Evolutionary conservation across 2,329 filamentous ascomycete genomes (phyloP), one percentile per base, ranked within the genome.

Genomic region (Fusarium redolens): DNA sequence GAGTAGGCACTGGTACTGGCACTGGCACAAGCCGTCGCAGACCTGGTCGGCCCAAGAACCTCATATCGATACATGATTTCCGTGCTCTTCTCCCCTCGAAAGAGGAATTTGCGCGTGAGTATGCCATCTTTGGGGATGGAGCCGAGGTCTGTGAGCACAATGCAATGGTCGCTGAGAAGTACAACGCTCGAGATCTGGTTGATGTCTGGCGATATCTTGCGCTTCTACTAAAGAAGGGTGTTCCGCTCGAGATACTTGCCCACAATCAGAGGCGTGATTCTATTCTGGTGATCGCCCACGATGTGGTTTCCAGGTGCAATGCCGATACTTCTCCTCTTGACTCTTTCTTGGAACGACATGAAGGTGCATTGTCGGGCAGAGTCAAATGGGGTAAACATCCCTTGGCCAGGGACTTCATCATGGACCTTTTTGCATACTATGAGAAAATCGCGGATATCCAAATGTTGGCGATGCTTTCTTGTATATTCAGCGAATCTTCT

Each of bases 101-200:
- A 80, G 88, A 88, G 66, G 87, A 90, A 61, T 88, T 98, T 69
- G 96, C 95, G 4, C 85, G 90, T 64, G 89, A 93, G 73, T 99
- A 98, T 81, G 88, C 88, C 30, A 92, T 98, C 18, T 95, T 96
- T 79, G 95, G 95, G 7, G 91, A 95, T 68, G 92, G 93, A 2
- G 89, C 91, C n/a, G 89, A 92, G 41, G 90, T 97, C 7, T 98
- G 96, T 81, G 86, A 89, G 48, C 92, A 97, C 77, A 99, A 99
- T 80, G 93, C 95, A 13, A 83, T 84, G 3, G 90, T 97, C 50
- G 95, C 96, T 13, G 87, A 90, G 73, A 91, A 90, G 70, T 87
- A 92, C 74, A 93, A 92, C 8, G 88, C 90, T 71, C 81, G 86
- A 18, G 93, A 97, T 71, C 82, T 97, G 35, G 92, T 92, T 31